Conservation (phyloP, 352 stramenopile genomes). For the Phytopythium aichiense region DNA sequence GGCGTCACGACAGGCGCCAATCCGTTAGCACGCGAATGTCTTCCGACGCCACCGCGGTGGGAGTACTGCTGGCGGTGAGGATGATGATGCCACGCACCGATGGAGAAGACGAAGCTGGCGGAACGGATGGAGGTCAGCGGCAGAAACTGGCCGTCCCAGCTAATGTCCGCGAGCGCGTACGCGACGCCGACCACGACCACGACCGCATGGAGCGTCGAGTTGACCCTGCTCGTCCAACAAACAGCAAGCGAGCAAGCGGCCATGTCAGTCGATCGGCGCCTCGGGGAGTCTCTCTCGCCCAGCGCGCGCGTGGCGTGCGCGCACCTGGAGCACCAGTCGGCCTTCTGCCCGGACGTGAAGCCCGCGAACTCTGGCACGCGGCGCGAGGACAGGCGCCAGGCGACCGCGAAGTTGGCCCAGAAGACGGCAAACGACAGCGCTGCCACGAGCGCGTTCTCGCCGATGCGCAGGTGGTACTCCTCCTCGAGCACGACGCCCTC, state of each 20-base stretch:
- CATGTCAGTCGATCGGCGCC: background rate
- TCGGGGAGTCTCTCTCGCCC: background rate
- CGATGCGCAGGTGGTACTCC: slow-evolving; percentile 49
- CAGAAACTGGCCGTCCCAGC: slow-evolving; percentile 57
- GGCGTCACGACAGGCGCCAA: background rate
- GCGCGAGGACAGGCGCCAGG: slow-evolving; percentile 53
- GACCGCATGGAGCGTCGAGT: slow-evolving; percentile 74
- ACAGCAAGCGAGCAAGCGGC: background rate
- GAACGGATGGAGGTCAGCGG: slow-evolving; percentile 69
- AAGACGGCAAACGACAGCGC: slow-evolving; percentile 61
- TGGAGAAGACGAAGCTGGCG: slow-evolving; percentile 80
- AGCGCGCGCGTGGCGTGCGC: slow-evolving; percentile 2
- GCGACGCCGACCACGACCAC: slow-evolving; percentile 59
- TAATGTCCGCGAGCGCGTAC: slow-evolving; percentile 60
- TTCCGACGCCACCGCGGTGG: background rate
- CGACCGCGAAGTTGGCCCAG: slow-evolving; percentile 57
- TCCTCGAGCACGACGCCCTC: slow-evolving; percentile 46
- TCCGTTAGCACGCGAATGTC: background rate
- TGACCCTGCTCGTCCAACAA: slow-evolving; percentile 38
- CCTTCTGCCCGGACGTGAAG: slow-evolving; percentile 67
- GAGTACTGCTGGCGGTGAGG: no score
- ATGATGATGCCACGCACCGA: slow-evolving; percentile 29
- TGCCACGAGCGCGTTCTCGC: slow-evolving; percentile 63
- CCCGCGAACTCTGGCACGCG: slow-evolving; percentile 52
- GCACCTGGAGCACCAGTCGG: slow-evolving; percentile 79